Percentiles rank a stretch among this genome's conserved stretches.
These are phyloP conservation scores for Ophiostoma ips DNA, from an alignment of 2,329 filamentous ascomycete genomes.

Conservation along the genomic window DNA sequence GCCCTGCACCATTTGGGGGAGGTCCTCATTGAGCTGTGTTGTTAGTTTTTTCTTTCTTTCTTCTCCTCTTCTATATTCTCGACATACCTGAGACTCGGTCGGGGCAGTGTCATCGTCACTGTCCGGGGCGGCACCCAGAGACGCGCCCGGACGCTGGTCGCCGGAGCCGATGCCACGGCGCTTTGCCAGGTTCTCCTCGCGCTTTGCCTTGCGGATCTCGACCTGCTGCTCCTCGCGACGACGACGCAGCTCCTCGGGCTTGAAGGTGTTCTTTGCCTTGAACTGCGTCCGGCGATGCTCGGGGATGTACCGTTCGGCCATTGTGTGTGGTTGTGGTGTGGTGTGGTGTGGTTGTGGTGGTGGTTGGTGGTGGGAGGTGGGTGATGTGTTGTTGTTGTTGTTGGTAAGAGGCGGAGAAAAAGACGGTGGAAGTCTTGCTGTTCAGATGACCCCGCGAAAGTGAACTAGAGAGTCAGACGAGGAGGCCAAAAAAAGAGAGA, in stretches of 20 bases:
- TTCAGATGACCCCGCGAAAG: background rate
- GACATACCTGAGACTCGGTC: constrained; percentile 90
- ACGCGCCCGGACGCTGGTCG: constrained; percentile 65
- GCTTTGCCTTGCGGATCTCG: constrained; percentile 96
- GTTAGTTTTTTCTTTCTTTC: constrained; percentile 1
- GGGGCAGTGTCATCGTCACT: constrained; percentile 95
- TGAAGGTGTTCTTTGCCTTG: constrained; percentile 99
- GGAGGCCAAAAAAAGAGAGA: background rate
- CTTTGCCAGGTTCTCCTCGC: constrained; percentile 98
- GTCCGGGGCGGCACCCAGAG: constrained; percentile 77
- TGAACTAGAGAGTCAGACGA: background rate
- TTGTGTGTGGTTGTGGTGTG: constrained; percentile 34
- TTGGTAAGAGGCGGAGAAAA: constrained; percentile 1
- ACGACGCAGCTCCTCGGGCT: constrained; percentile 95
- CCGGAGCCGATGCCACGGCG: constrained; percentile 81
- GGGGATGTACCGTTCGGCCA: constrained; percentile 98
- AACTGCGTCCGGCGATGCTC: constrained; percentile 98
- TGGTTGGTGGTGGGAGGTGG: background rate
- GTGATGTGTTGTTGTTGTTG: background rate
- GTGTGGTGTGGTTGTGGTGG: constrained; percentile 3
- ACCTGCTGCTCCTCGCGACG: constrained; percentile 98
- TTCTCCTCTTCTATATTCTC: no score
- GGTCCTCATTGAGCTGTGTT: constrained; percentile 80
- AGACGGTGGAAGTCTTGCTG: background rate
- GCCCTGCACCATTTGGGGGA: constrained; percentile 93